Base-by-base conservation (phyloP, 148 eudicot genomes). In the Fallopia convolvulus region DNA sequence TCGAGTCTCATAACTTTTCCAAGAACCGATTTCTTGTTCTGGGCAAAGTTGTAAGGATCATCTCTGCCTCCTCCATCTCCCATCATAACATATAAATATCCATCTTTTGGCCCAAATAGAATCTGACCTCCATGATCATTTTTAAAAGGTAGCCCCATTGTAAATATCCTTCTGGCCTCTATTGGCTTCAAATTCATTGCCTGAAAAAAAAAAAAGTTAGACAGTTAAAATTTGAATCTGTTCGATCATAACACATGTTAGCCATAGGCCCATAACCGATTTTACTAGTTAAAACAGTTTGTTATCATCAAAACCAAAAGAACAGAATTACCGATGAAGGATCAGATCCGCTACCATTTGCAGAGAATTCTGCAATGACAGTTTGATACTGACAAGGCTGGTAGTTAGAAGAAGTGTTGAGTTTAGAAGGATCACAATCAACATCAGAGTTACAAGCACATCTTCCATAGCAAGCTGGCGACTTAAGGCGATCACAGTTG, bases 371-470 rank as follows among this genome's bases (percentile, higher is more conserved):
- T 11, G 97, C 90, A 77, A 95, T 81, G n/a, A 95, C 85, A 56
- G 80, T 86, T 47, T 92, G 92, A 78, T 86, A 89, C 36, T 82
- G 94, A 81, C 99, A 95, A 33, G 89, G 92, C 11, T 79, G 80
- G 74, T 82, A 83, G 42, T 84, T 77, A 8, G 81, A 82, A 0
- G 88, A 70, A 39, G 84, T 74, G 74, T 82, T 84, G 21, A 91
- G 58, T 75, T 89, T 85, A 0, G 99, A 85, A 7, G 97, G 97
- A 50, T 95, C 99, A 83, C 99, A 95, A 30, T 82, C 81, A 47
- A 91, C 96, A 58, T 92, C 97, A 2, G 97, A 90, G 53, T 95
- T 95, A 79, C 99, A 95, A 10, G 97, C 90, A 79, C 99, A 95
- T 77, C 96, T 89, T 80, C 94, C 97, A 53, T 86, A 79, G 79